phyloP scores from a whole-genome alignment of 352 stramenopile genomes.

The Globisporangium uncinulatum region DNA sequence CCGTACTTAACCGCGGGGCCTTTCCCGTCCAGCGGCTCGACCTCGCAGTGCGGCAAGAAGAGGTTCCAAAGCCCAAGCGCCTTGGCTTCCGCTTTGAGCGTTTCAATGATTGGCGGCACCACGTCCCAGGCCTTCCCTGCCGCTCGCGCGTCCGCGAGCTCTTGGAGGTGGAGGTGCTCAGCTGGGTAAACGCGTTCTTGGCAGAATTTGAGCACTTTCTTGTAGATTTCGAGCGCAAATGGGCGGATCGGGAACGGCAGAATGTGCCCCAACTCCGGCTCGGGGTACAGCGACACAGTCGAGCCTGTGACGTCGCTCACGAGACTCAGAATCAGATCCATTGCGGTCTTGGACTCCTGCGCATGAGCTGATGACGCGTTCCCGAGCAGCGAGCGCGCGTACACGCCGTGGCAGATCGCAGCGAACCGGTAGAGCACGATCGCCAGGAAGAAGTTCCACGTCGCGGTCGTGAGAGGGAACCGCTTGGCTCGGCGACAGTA shows the following conservation, averaged over 20 bases:
- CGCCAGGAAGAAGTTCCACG: conserved; percentile 75
- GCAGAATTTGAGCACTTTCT: conserved; percentile 86
- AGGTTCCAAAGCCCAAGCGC: conserved; percentile 95
- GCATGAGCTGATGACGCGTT: conserved; percentile 83
- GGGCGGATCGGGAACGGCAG: conserved; percentile 73
- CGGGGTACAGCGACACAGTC: conserved; percentile 34
- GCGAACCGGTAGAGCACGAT: conserved; percentile 74
- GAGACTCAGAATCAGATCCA: conserved; percentile 52
- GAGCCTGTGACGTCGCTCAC: conserved; percentile 30
- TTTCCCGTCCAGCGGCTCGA: conserved; percentile 39
- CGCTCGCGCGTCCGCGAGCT: conserved; percentile 50
- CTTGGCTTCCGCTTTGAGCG: conserved; percentile 89
- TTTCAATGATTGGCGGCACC: conserved; percentile 86
- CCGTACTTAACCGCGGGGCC: conserved; percentile 52
- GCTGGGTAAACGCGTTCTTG: conserved; percentile 86
- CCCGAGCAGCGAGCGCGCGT: conserved; percentile 56
- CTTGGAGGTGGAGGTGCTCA: conserved; percentile 81
- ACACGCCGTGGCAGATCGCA: conserved; percentile 78
- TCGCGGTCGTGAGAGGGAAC: conserved; percentile 43
- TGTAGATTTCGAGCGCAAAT: conserved; percentile 73
- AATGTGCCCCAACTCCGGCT: conserved; percentile 43
- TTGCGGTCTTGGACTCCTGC: conserved; percentile 52
- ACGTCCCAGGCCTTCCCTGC: conserved; percentile 69
- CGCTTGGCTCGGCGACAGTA: conserved; percentile 50
- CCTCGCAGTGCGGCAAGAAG: conserved; percentile 80